Evolutionary conservation across 192 early-diverging fungal genomes (phyloP), one percentile per base, ranked within the genome.

Genomic region (Spizellomyces sp.): DNA sequence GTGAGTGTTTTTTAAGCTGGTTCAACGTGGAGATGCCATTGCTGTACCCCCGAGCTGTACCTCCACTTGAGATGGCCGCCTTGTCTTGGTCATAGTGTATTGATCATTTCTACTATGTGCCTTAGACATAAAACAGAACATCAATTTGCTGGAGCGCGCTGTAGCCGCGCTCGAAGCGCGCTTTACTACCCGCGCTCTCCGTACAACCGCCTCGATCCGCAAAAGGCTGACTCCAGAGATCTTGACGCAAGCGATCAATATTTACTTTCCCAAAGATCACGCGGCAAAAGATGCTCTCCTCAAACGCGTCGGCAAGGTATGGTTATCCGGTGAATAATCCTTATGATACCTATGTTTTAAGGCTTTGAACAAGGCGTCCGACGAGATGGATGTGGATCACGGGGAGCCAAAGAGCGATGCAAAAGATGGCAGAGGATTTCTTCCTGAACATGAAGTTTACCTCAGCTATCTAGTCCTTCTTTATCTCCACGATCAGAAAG

Each of bases 371-470:
- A 67, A 82, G 80, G 46, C 55, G 72, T 56, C 81, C 67, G 46
- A 64, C 70, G 45, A 21, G 21, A 84, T 86, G 79, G 74, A 86
- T 9, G 77, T 85, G 62, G 86, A 86, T 59, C 59, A 70, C 5
- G 50, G 67, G 9, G 55, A 58, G 9, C 10, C 4, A 42, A 61
- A 61, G 50, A 19, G 12, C 50, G 50, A 54, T 17, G 58, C 57
- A 6, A 46, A 9, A 8, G 63, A 56, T 8, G 71, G 21, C 52
- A 69, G 62, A 19, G 60, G 64, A 4, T 83, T 82, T 61, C 67
- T 84, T 64, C 93, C 96, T 8, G 96, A 96, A 75, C 84, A 91
- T 36, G 92, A 93, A 74, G 83, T 94, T 43, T 98, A 93, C 66
- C 80, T 98, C 56, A 87, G 91, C 58, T 81, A 94, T 45, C 79